Evolutionary conservation across 352 stramenopile genomes (phyloP), one percentile per base, ranked within the genome.

Genomic region (Phytopythium sindhum): DNA sequence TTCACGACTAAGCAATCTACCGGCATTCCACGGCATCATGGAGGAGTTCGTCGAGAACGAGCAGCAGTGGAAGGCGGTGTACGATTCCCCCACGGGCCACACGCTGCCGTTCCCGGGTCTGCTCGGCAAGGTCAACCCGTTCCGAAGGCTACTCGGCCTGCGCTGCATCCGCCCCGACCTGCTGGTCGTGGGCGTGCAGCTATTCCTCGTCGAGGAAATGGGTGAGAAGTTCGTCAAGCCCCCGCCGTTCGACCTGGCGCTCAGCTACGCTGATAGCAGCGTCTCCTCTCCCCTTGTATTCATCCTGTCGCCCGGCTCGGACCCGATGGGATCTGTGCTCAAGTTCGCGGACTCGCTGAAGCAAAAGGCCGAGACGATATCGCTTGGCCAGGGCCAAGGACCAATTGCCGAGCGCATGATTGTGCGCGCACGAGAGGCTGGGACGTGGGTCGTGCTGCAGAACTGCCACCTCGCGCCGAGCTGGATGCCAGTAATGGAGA

Each of bases 401-500:
- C 90, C 92, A 4, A 96, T 97, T 66, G 92, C 92, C 2, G 91
- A 97, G 61, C 78, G 81, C 1, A 88, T 98, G 86, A 97, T 97
- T 42, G 73, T 84, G 14, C 78, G 89, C 29, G 88, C 88, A 0
- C 66, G 87, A 28, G 81, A 95, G 45, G 83, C 82, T 1, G 91
- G 92, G 0, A 95, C 80, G 12, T 97, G 92, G 92, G 90, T 98
- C 23, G 89, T 98, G 28, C 74, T 97, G 21, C 91, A 98, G 68
- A 98, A 97, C 61, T 93, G 82, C 65, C 90, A 97, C 69, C 70
- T 98, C 39, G 87, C 83, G 14, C 81, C 89, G 55, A 93, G 88
- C 39, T 98, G 95, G 94, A 98, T 98, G 95, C 85, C 86, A 5
- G 80, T 86, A 14, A 94, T 98, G 75, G 95, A 98, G 65, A 95